Percentiles rank a stretch among this genome's conserved stretches.
These are phyloP conservation scores for Neurospora terricola DNA, from an alignment of 495 filamentous ascomycete genomes.

Conservation along the genomic window DNA sequence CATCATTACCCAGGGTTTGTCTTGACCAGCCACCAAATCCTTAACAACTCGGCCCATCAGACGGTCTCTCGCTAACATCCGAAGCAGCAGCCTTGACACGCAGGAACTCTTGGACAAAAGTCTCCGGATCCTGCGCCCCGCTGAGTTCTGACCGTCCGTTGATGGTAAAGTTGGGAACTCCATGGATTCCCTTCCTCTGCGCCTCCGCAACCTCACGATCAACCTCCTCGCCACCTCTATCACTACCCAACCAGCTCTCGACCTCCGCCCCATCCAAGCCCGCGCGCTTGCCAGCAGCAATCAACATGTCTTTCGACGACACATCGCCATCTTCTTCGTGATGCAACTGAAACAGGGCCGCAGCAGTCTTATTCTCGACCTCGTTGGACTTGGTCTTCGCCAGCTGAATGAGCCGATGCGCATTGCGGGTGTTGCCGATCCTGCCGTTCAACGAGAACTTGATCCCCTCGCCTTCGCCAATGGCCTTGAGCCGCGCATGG, in stretches of 20 bases:
- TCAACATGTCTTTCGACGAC: conserved; percentile 50
- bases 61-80: conserved; percentile 4
- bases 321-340: conserved; percentile 75
- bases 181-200: conserved; percentile 45
- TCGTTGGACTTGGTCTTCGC: conserved; percentile 47
- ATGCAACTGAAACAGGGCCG: conserved; percentile 60
- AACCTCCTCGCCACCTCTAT: conserved; percentile 56
- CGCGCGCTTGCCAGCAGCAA: conserved; percentile 50
- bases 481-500: conserved; percentile 41
- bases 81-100: conserved; percentile 30
- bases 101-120: conserved; percentile 47
- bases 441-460: conserved; percentile 61
- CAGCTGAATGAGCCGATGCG: conserved; percentile 64
- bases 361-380: conserved; percentile 53
- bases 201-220: conserved; percentile 59
- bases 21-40: background rate
- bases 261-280: conserved; percentile 52
- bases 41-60: conserved; percentile 6
- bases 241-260: conserved; percentile 51
- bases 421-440: conserved; percentile 69
- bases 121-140: conserved; percentile 53
- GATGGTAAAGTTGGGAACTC: conserved; percentile 68
- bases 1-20: background rate
- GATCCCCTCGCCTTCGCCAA: conserved; percentile 59
- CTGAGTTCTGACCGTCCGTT: conserved; percentile 51